These are phyloP conservation scores for Boletellus emodensis DNA, from an alignment of 768 basidiomycete species.

Conservation along the genomic window DNA sequence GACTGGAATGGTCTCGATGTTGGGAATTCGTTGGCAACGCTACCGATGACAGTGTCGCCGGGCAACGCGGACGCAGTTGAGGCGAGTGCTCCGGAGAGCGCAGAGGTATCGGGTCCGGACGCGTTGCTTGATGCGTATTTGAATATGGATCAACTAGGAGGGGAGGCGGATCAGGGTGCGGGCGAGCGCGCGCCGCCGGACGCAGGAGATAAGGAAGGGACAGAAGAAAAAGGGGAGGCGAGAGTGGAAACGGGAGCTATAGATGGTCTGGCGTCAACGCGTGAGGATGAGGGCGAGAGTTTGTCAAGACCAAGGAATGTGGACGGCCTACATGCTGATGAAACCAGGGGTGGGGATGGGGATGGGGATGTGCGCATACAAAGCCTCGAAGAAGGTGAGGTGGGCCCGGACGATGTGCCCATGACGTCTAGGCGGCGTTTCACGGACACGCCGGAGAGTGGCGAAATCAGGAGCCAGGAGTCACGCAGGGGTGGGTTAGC, in stretches of 20 bases:
- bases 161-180: not conserved
- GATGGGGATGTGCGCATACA: not conserved
- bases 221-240: not conserved
- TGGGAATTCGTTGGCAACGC: constrained; percentile 3
- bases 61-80: not conserved
- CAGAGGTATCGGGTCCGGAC: constrained; percentile 6
- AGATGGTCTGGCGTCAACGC: not conserved
- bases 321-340: not conserved
- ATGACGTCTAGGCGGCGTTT: not conserved
- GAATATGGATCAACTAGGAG: constrained; percentile 18
- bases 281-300: too few species aligned
- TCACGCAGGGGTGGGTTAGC: not conserved
- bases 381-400: constrained; percentile 14
- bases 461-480: constrained; percentile 15
- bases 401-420: constrained; percentile 4
- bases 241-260: not conserved
- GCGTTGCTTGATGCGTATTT: constrained; percentile 21
- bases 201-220: not conserved
- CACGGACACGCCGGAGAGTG: constrained; percentile 9
- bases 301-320: not conserved
- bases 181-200: not conserved
- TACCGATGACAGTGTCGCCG: not conserved
- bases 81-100: not conserved
- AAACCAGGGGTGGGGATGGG: not conserved
- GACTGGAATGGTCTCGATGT: constrained; percentile 8